Base-by-base conservation (phyloP, 2,329 filamentous ascomycete species). In the Drechmeria coniospora region DNA sequence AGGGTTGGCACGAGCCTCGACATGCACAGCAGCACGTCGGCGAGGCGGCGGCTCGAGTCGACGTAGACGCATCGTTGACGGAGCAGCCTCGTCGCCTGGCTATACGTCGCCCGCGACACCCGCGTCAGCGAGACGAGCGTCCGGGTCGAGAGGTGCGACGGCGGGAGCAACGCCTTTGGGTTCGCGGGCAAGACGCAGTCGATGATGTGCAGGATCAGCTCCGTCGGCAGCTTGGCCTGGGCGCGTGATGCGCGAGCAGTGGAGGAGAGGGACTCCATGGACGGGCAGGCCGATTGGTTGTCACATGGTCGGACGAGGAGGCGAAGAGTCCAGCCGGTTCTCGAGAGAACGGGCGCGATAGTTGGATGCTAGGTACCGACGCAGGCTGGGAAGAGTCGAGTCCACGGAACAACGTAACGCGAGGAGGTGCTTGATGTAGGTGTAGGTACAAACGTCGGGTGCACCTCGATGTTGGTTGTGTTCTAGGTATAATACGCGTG, bases 61-160 rank as follows among this genome's bases (percentile, higher is more conserved):
- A 68, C 43, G 36, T 57, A 56, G 20, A 63, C 35, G 40, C 61
- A 65, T 35, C 56, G 50, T 32, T 54, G 42, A 25, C 54, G 54
- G n/a, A 67, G 51, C 8, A 59, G 45, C 21, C 47, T 52, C 11
- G 49, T 47, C 4, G 63, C 59, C 8, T 54, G 32, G 4, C 39
- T 35, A 33, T 59, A 51, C 3, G 57, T 61, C 11, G 52, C 50
- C 4, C 51, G 50, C 20, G 53, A 61, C 21, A 62, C 56, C 13
- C 50, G 42, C 4, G 54, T 53, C 32, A 65, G 51, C 12, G 57
- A 46, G 11, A 64, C 38, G 5, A 66, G 51, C 6, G 60, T 55
- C 33, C 52, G 52, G 8, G 57, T 59, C 13, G 51, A 50, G 12
- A 46, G 38, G 34, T 64, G 47, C 2, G 49, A 50, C 3, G 53